Percentiles rank a stretch among this genome's conserved stretches.
These are phyloP conservation scores for Ogataea trehalophila DNA, from an alignment of 805 yeast species.

Conservation along the genomic window DNA sequence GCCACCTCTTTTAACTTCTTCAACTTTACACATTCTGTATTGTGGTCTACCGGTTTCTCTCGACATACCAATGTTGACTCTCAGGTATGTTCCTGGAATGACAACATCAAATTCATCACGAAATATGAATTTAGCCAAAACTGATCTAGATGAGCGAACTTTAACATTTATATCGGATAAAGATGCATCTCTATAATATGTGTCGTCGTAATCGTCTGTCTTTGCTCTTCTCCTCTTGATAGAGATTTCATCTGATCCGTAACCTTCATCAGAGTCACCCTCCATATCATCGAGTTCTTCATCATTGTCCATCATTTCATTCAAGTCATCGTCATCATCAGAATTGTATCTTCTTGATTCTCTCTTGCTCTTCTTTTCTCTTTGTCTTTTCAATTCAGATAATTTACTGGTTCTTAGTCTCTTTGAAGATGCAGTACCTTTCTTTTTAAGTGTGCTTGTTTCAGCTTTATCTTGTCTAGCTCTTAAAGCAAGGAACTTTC, in stretches of 20 bases:
- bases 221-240: slow-evolving; percentile 42
- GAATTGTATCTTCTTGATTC: slow-evolving; percentile 23
- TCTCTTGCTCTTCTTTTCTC: slow-evolving; percentile 32
- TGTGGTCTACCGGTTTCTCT: slow-evolving; percentile 55
- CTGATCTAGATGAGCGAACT: slow-evolving; percentile 71
- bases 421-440: slow-evolving; percentile 18
- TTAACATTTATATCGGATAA: slow-evolving; percentile 60
- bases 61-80: slow-evolving; percentile 75
- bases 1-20: slow-evolving; percentile 42
- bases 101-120: slow-evolving; percentile 75
- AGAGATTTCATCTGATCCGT: slow-evolving; percentile 21
- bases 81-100: slow-evolving; percentile 71
- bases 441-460: slow-evolving; percentile 28
- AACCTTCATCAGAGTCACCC: slow-evolving; percentile 31
- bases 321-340: slow-evolving; percentile 42
- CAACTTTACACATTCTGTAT: slow-evolving; percentile 82
- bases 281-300: slow-evolving; percentile 40
- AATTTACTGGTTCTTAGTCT: slow-evolving; percentile 30
- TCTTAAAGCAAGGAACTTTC: slow-evolving; percentile 77
- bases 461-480: slow-evolving; percentile 51
- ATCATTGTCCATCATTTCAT: slow-evolving; percentile 27
- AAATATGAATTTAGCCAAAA: slow-evolving; percentile 69
- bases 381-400: slow-evolving; percentile 33
- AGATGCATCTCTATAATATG: slow-evolving; percentile 38
- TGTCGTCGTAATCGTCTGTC: slow-evolving; percentile 34